A percentile compares a stretch with the other conserved stretches of the same genome.
These are phyloP conservation scores for Orobanche coerulescens DNA, from an alignment of 257 asterid genomes.

Conservation along the genomic window DNA sequence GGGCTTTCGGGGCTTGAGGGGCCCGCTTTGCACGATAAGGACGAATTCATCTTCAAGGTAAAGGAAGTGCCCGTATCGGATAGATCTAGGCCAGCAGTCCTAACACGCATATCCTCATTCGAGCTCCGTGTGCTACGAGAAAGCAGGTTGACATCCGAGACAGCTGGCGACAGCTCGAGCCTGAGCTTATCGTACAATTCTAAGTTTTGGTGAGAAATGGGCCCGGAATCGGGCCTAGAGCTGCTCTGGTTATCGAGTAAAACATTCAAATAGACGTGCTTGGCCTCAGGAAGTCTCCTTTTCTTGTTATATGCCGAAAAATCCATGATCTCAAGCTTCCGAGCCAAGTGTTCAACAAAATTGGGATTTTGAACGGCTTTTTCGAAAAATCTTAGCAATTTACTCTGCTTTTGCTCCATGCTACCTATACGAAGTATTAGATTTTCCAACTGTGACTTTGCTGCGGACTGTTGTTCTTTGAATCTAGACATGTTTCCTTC, in stretches of 20 bases:
- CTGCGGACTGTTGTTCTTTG: constrained; percentile 59
- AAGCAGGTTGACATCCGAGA: constrained; percentile 60
- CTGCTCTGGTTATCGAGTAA: constrained; percentile 46
- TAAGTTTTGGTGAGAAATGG: constrained; percentile 32
- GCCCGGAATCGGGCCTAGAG: constrained; percentile 42
- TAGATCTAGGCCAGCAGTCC: constrained; percentile 52
- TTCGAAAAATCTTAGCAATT: constrained; percentile 43
- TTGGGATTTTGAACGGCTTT: constrained; percentile 58
- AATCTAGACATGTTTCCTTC: constrained; percentile 40
- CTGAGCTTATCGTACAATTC: constrained; percentile 54
- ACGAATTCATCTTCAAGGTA: constrained; percentile 45
- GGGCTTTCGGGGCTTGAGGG: constrained; percentile 38
- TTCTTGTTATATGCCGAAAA: constrained; percentile 72
- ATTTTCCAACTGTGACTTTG: constrained; percentile 51
- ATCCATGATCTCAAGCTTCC: constrained; percentile 78
- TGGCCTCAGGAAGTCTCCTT: constrained; percentile 68
- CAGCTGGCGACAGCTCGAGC: constrained; percentile 68
- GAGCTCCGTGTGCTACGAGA: constrained; percentile 87
- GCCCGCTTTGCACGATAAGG: constrained; percentile 32
- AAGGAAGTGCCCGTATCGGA: constrained; percentile 77
- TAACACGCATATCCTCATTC: constrained; percentile 42
- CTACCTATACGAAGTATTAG: constrained; percentile 44
- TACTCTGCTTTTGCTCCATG: constrained; percentile 74
- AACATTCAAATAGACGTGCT: constrained; percentile 34
- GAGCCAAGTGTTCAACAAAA: constrained; percentile 55